Conservation (phyloP, 1,284 basidiomycete species). For the Fistulinella staudtii region DNA sequence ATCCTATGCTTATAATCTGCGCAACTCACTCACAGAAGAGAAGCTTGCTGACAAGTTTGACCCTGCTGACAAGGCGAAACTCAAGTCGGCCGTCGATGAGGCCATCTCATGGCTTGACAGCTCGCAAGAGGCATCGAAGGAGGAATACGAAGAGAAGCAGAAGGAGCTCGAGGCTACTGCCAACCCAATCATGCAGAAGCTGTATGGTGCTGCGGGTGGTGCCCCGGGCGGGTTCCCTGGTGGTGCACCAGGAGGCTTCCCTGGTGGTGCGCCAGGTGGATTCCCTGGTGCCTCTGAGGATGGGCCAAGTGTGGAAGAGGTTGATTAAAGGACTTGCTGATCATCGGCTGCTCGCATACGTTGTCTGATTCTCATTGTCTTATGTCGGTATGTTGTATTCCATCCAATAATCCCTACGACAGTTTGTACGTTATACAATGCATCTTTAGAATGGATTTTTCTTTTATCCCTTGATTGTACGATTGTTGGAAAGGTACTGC, state of each 20-base stretch:
- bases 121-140: constrained; percentile 89
- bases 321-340: constrained; percentile 50
- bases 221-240: constrained; percentile 46
- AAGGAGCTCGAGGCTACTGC: constrained; percentile 92
- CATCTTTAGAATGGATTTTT: constrained; percentile 32
- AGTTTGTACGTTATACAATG: constrained; percentile 33
- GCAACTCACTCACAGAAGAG: constrained; percentile 84
- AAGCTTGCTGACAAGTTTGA: constrained; percentile 90
- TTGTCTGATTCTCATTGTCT: constrained; percentile 27
- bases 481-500: too few species aligned
- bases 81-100: constrained; percentile 83
- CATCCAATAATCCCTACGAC: constrained; percentile 27
- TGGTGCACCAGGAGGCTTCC: constrained; percentile 47
- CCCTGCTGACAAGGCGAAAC: constrained; percentile 82
- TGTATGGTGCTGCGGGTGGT: constrained; percentile 77
- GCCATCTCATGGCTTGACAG: constrained; percentile 87
- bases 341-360: constrained; percentile 14
- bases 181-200: constrained; percentile 93
- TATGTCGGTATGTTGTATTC: constrained; percentile 30
- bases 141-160: constrained; percentile 94
- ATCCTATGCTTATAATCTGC: constrained; percentile 95
- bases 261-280: constrained; percentile 48
- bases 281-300: constrained; percentile 61
- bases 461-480: neutral
- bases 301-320: constrained; percentile 87